Evolutionary conservation across 805 yeast species (phyloP), one percentile per base, ranked within the genome.

Genomic region (Saturnispora dispora): DNA sequence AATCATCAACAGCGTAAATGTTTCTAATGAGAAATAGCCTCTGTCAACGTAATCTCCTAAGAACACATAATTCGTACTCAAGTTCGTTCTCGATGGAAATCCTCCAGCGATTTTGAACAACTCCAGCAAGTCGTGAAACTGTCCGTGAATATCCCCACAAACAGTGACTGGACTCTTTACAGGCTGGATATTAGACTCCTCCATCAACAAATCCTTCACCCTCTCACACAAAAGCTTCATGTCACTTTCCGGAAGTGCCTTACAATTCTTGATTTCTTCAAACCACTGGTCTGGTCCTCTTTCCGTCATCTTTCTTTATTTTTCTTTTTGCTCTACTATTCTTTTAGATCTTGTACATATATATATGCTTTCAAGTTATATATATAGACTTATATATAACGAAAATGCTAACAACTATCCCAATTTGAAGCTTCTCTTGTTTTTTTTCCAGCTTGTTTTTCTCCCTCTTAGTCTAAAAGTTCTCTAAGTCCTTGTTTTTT

Each of bases 71-170:
- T 84, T 83, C 2, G 65, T 64, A 47, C 65, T 61, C 22, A 63
- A 46, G 54, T 70, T 72, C 3, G 67, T 57, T 49, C 84, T 82
- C 52, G 82, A 82, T 0, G 98, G 98, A 57, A 90, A 78, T 18
- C 98, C 98, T 44, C 99, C 99, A 27, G 89, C 79, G 11, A 90
- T 84, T 58, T 95, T 75, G 68, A 93, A 93, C 25, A 91, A 74
- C 66, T 93, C 97, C 55, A 91, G 71, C 54, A 91, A 74, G 67
- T 91, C 99, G 65, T 91, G 98, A 67, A 91, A 91, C 67, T 91
- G 99, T 4, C 99, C 99, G 68, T 91, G 99, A 60, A 91, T 93
- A 69, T 91, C 99, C 63, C 95, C 97, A 71, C 96, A 89, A 1
- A 89, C 96, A 0, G 96, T 88, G 6, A 89, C 97, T 1, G 97